phyloP scores from a whole-genome alignment of 108 stramenopile genomes.

The Mayamaea pseudoterrestris region DNA sequence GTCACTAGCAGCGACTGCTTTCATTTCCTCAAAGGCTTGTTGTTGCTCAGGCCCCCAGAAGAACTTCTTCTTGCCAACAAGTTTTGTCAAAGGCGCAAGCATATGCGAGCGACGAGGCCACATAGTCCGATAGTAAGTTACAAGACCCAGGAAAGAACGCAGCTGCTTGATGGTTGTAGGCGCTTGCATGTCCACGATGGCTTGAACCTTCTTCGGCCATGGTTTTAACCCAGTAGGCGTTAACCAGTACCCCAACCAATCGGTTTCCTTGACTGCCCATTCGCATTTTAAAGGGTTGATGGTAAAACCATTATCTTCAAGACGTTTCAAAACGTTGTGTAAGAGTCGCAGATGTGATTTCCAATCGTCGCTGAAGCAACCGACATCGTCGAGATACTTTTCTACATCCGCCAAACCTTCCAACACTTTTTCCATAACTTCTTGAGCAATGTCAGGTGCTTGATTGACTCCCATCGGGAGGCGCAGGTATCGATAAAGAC shows the following conservation, averaged over 20 bases:
- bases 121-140: slow-evolving; percentile 31
- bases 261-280: slow-evolving; percentile 26
- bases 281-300: slow-evolving; percentile 32
- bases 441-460: slow-evolving; percentile 27
- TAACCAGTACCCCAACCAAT: slow-evolving; percentile 37
- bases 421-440: slow-evolving; percentile 27
- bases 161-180: slow-evolving; percentile 16
- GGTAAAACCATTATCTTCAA: slow-evolving; percentile 21
- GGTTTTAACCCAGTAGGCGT: slow-evolving; percentile 29
- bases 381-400: neutral
- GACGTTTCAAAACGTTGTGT: neutral
- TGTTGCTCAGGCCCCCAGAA: slow-evolving; percentile 8
- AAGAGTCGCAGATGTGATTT: neutral
- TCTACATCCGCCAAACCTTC: neutral
- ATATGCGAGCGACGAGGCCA: slow-evolving; percentile 18
- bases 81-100: slow-evolving; percentile 19
- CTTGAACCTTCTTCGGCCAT: slow-evolving; percentile 26
- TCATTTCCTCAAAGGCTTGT: slow-evolving; percentile 34
- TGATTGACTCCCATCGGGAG: slow-evolving; percentile 31
- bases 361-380: slow-evolving; percentile 9
- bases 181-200: slow-evolving; percentile 10
- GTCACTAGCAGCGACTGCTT: slow-evolving; percentile 23
- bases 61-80: slow-evolving; percentile 7
- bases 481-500: slow-evolving; percentile 19
- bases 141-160: slow-evolving; percentile 26